Conservation (phyloP, 1,284 basidiomycete species). For the Irpex sp. region DNA sequence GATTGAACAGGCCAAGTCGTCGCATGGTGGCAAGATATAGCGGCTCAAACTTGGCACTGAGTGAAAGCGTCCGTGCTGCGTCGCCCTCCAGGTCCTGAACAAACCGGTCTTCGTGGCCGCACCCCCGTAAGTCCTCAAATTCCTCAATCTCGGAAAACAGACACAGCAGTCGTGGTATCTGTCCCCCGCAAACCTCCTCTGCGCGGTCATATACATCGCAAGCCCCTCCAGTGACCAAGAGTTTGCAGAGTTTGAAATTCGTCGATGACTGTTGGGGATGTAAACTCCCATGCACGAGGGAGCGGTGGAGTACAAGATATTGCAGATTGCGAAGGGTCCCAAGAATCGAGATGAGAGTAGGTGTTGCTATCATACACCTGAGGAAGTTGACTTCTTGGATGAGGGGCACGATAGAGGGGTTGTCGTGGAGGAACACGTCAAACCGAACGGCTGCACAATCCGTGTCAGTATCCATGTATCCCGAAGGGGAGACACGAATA, state of each 20-base stretch:
- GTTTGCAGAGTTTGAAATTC: not conserved
- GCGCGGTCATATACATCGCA: not conserved
- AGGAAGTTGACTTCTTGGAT: not conserved
- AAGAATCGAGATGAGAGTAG: not conserved
- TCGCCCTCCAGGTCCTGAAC: not conserved
- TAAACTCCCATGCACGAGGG: not conserved
- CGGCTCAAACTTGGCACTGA: not conserved
- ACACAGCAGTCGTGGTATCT: not conserved
- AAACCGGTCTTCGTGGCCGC: not conserved
- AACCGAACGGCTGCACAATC: not conserved
- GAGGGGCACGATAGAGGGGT: not conserved
- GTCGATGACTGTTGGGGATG: not conserved
- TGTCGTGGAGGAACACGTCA: not conserved
- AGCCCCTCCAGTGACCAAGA: not conserved
- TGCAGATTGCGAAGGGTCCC: not conserved
- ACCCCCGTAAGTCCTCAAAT: not conserved
- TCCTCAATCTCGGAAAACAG: not conserved
- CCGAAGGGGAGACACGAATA: not conserved
- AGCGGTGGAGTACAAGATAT: not conserved
- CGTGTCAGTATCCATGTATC: not conserved
- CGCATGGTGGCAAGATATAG: not conserved
- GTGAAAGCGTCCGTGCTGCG: not conserved
- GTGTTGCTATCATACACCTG: not conserved
- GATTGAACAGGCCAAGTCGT: not conserved
- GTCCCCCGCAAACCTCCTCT: not conserved